These are phyloP conservation scores for Microdochium trichocladiopsis DNA, from an alignment of 2,329 filamentous ascomycete genomes.

Conservation along the genomic window DNA sequence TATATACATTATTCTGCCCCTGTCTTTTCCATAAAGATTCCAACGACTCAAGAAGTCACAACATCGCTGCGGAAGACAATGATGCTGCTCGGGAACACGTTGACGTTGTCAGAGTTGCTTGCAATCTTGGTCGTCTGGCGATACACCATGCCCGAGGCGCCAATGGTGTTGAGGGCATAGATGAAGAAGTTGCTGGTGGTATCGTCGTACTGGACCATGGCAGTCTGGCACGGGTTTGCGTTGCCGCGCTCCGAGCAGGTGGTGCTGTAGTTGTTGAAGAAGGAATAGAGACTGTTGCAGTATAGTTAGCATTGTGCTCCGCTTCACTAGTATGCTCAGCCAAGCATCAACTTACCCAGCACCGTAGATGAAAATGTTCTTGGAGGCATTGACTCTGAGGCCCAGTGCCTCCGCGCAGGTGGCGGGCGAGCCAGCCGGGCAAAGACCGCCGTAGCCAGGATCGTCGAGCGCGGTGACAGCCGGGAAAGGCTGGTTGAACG, in stretches of 20 bases:
- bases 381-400: conserved; percentile 50
- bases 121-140: conserved; percentile 14
- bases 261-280: conserved; percentile 58
- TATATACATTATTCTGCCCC: no score
- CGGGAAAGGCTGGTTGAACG: conserved; percentile 50
- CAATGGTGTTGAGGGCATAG: conserved; percentile 39
- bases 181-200: conserved; percentile 24
- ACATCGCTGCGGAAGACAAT: conserved; percentile 11
- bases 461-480: conserved; percentile 34
- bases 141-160: conserved; percentile 29
- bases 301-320: conserved; percentile 4
- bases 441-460: conserved; percentile 42
- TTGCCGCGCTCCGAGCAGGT: conserved; percentile 28
- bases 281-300: conserved; percentile 45
- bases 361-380: conserved; percentile 51
- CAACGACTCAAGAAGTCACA: not conserved
- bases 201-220: conserved; percentile 36
- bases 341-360: conserved; percentile 33
- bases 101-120: conserved; percentile 12
- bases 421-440: conserved; percentile 20
- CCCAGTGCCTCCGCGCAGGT: conserved; percentile 57
- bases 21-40: not conserved
- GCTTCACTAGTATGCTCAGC: not conserved
- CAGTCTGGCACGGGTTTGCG: conserved; percentile 15
- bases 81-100: conserved; percentile 16